A percentile compares a stretch with the other conserved stretches of the same genome.
Evolutionary conservation across 2,329 filamentous ascomycete species (phyloP).

Genomic region (Aspergillus chevalieri): DNA sequence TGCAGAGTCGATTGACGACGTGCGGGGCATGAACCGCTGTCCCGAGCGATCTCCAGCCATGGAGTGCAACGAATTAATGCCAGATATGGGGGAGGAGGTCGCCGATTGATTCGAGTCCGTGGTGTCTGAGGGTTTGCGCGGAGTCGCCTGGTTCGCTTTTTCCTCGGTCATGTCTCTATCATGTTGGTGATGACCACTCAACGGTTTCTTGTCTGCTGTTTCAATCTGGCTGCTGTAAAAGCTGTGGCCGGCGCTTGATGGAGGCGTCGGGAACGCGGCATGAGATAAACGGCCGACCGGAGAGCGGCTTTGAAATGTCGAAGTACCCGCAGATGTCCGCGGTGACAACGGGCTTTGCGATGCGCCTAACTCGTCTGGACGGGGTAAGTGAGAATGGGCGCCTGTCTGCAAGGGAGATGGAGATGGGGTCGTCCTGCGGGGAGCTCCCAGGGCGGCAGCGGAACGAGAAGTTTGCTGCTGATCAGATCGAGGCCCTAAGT

Average conservation of each 20-base stretch:
- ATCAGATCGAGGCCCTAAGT: conserved; percentile 26
- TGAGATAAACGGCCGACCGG: conserved; percentile 20
- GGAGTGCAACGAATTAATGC: conserved; percentile 24
- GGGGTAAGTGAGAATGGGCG: conserved; percentile 15
- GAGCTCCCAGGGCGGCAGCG: conserved; percentile 12
- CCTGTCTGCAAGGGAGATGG: conserved; percentile 28
- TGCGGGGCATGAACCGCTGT: conserved; percentile 54
- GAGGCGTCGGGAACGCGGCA: conserved; percentile 25
- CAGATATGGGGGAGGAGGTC: conserved; percentile 24
- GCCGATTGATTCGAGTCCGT: conserved; percentile 22
- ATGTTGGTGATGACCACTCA: conserved; percentile 14
- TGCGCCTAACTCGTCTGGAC: conserved; percentile 14
- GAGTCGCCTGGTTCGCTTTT: conserved; percentile 15
- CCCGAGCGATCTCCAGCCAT: conserved; percentile 23
- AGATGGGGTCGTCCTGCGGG: conserved; percentile 19
- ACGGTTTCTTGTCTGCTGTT: conserved; percentile 10
- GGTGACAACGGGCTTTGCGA: conserved; percentile 23
- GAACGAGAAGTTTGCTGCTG: conserved; percentile 15
- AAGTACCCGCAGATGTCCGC: conserved; percentile 16
- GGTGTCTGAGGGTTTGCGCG: conserved; percentile 21
- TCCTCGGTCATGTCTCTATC: conserved; percentile 18
- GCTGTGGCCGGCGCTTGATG: conserved; percentile 16
- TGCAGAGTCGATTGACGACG: conserved; percentile 88
- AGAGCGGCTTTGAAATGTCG: conserved; percentile 16
- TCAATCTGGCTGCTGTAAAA: conserved; percentile 12